A percentile compares a stretch with the other conserved stretches of the same genome.
Evolutionary conservation across 371 early-diverging fungal genomes (phyloP).

Genomic region (Catenaria anguillulae): DNA sequence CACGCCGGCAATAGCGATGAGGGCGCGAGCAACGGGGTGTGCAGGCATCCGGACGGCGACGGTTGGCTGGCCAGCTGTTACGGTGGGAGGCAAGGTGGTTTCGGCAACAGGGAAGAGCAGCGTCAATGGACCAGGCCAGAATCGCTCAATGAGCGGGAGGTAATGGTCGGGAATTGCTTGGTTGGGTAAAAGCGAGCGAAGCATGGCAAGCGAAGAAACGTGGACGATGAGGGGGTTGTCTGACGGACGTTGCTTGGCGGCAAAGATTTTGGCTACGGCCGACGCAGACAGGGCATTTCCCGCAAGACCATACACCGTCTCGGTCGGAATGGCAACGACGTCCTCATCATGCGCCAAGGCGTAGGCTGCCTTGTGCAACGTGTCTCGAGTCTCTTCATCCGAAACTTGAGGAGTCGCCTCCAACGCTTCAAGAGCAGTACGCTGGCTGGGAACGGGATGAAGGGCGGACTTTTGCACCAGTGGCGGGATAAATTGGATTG

Average conservation of each 20-base stretch:
- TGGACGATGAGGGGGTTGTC: conserved; percentile 99
- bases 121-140: conserved; percentile 99
- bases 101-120: conserved; percentile 67
- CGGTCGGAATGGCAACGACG: conserved; percentile 94
- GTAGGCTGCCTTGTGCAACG: conserved; percentile 9
- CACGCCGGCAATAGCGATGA: conserved; percentile 71
- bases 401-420: not conserved
- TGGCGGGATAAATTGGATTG: too few species aligned
- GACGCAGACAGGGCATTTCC: conserved; percentile 64
- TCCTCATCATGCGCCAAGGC: conserved; percentile 21
- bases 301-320: conserved; percentile 99
- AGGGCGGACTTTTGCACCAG: not conserved
- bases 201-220: conserved; percentile 82
- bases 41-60: conserved; percentile 93
- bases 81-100: conserved; percentile 43
- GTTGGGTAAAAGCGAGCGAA: conserved; percentile 38
- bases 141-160: conserved; percentile 39
- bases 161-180: conserved; percentile 47
- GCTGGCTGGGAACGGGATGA: too few species aligned
- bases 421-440: too few species aligned
- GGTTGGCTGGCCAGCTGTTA: conserved; percentile 75
- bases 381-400: too few species aligned
- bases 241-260: conserved; percentile 84
- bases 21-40: conserved; percentile 75
- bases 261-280: conserved; percentile 73